phyloP scores from a whole-genome alignment of 1,139 yeast genomes.

The Taphrina flavorubra region DNA sequence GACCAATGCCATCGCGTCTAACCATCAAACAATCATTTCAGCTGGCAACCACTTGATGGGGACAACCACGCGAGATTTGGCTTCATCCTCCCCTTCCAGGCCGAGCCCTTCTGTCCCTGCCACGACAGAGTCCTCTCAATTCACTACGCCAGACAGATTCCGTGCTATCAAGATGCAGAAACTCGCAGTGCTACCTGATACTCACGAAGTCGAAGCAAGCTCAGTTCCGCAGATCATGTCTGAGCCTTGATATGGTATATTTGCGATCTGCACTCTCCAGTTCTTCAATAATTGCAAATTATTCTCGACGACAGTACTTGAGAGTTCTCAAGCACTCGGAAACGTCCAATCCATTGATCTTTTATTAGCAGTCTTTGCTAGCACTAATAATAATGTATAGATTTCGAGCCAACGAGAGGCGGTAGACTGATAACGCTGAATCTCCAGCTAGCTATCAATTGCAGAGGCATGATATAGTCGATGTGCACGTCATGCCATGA shows the following conservation, averaged over 20 bases:
- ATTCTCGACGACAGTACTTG: no score
- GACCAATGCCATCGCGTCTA: not conserved
- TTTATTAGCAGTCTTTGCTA: no score
- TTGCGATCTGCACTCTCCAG: no score
- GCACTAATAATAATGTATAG: no score
- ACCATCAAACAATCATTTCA: not conserved
- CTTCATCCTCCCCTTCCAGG: not conserved
- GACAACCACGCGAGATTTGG: not conserved
- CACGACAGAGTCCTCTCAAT: not conserved
- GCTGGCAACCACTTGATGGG: not conserved
- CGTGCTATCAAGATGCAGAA: slow-evolving; percentile 3
- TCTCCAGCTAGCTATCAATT: no score
- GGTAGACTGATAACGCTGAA: no score
- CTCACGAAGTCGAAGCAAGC: not conserved
- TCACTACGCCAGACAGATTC: slow-evolving; percentile 2
- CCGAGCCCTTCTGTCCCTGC: not conserved
- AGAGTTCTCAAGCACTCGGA: no score
- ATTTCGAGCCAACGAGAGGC: no score
- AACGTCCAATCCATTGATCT: no score
- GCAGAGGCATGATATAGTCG: no score
- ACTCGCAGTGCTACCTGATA: not conserved
- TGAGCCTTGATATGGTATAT: no score
- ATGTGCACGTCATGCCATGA: not conserved
- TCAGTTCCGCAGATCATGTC: not conserved
- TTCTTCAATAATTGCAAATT: no score